Conservation (phyloP, 1,139 yeast species). For the Candida smagusa region DNA sequence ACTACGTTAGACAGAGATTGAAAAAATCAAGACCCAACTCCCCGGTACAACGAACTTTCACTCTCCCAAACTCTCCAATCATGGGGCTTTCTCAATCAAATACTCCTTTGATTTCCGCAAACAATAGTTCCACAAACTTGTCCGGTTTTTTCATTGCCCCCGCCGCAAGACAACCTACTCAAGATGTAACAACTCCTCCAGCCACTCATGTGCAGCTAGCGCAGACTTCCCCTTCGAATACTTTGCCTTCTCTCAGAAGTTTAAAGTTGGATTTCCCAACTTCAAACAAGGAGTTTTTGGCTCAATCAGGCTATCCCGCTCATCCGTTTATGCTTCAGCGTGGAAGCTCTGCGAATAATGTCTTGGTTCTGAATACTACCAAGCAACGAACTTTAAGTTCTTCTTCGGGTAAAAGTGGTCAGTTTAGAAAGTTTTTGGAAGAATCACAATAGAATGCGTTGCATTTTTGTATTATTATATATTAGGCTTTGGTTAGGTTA, state of each 20-base stretch:
- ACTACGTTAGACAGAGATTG: constrained; percentile 48
- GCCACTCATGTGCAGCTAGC: constrained; percentile 3
- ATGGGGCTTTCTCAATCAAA: constrained; percentile 39
- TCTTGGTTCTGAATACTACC: constrained; percentile 3
- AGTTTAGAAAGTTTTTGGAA: constrained; percentile 16
- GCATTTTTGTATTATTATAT: not conserved
- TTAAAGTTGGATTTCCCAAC: constrained; percentile 49
- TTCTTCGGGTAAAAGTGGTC: constrained; percentile 21
- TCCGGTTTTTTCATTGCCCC: constrained; percentile 32
- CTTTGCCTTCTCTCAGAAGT: constrained; percentile 49
- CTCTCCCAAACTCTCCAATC: constrained; percentile 60
- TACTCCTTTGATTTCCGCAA: constrained; percentile 45
- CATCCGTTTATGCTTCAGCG: constrained; percentile 7
- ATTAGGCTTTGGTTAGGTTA: not conserved
- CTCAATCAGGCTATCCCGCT: constrained; percentile 1
- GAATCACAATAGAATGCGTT: constrained; percentile 7
- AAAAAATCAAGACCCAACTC: constrained; percentile 77
- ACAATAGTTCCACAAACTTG: constrained; percentile 45
- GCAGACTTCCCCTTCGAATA: constrained; percentile 7
- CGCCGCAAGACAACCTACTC: constrained; percentile 5
- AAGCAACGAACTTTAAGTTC: constrained; percentile 15
- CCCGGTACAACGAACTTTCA: constrained; percentile 38
- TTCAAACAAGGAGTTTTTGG: constrained; percentile 13
- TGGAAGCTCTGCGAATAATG: constrained; percentile 8
- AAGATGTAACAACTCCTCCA: constrained; percentile 8